These are phyloP conservation scores for carrot (Daucus carota) DNA, from an alignment of 129 eudicot species.

Conservation along the genomic window DH1_v3.0 NC_030386.2:37245501-37246000, in stretches of 20 bases:
- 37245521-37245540: background rate
- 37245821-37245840: background rate
- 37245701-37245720: background rate
- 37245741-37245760: background rate
- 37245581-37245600: conserved; percentile 10
- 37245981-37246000: no score
- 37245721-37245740: background rate
- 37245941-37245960: no score
- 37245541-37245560: background rate
- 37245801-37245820: background rate
- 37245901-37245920: conserved; percentile 23
- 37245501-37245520: conserved; percentile 3
- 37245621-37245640: background rate
- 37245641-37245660: background rate
- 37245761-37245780: background rate
- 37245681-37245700: background rate
- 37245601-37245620: conserved; percentile 8
- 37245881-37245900: conserved; percentile 42
- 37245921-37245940: background rate
- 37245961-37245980: no score
- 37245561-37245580: background rate
- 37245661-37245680: background rate
- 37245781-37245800: background rate
- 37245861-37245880: background rate
- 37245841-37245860: conserved; percentile 22